Base-by-base conservation (phyloP, 2,329 filamentous ascomycete species). In the Aureobasidium uvarum region DNA sequence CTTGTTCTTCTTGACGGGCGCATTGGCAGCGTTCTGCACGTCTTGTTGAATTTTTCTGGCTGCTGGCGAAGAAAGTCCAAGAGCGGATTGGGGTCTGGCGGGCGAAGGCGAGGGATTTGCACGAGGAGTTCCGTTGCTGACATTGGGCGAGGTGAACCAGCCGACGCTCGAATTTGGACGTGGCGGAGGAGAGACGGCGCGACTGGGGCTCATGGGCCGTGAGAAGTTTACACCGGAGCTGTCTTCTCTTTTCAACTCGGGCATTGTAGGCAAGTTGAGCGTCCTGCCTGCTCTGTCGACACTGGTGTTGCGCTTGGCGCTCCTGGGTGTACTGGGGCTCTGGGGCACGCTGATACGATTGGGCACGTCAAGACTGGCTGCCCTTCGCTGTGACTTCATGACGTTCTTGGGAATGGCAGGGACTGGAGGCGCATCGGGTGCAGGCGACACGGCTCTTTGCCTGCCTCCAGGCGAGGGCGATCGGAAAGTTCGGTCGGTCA, bases 401-500 rank as follows among this genome's bases (percentile, higher is more conserved):
- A 73, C 56, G 43, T 65, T 71, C 66, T 67, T 65, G 45, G 74
- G 91, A 31, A 96, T 81, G 4, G 83, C 81, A 41, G 92, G 93
- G 2, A 96, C 87, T 1, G 92, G 92, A 36, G 92, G 91, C 62
- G 85, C 82, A 64, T 77, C 69, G 7, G 59, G 66, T 10, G 70
- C 67, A 38, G 70, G 70, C 18, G 70, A 68, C 18, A 68, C 52
- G 8, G 71, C 68, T 59, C 70, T 71, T 68, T 69, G 62, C 23
- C 46, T 72, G 72, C 81, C 81, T 74, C 77, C 77, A 75, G 81
- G 67, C 83, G 91, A 96, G 3, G 88, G 86, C 14, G 89, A 89
- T 70, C 93, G 87, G 76, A 97, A 96, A 0, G 92, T 93, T 66
- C 94, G 86, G 75, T 94, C 90, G 36, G 86, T 89, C 93, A 98